Percentiles rank a stretch among this genome's conserved stretches.
Conservation (phyloP, 495 filamentous ascomycete genomes). For the Astrothelium subdiscretum region DNA sequence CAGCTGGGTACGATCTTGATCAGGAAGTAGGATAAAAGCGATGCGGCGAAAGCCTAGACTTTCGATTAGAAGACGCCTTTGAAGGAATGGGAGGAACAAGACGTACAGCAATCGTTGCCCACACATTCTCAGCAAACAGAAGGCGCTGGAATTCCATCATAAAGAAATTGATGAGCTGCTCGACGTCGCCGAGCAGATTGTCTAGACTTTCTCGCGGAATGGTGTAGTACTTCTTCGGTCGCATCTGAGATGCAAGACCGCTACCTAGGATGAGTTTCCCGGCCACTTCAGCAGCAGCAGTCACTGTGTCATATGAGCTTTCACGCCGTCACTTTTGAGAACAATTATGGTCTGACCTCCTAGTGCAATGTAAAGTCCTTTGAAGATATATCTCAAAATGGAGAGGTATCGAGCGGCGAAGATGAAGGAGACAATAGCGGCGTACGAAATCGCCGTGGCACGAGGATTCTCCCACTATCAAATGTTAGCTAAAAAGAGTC, state of each 20-base stretch:
- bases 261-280: conserved; percentile 65
- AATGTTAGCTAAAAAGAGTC: conserved; percentile 21
- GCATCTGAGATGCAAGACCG: conserved; percentile 74
- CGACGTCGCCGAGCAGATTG: conserved; percentile 64
- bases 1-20: conserved; percentile 91
- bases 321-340: background rate
- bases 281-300: conserved; percentile 61
- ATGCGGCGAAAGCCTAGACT: conserved; percentile 57
- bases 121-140: conserved; percentile 86
- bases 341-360: conserved; percentile 30
- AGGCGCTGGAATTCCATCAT: conserved; percentile 93
- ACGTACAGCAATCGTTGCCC: conserved; percentile 69
- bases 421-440: conserved; percentile 62
- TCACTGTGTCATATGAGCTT: conserved; percentile 41
- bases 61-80: conserved; percentile 4
- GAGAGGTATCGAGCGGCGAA: conserved; percentile 84
- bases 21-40: conserved; percentile 83
- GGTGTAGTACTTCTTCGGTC: conserved; percentile 86
- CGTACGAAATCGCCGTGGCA: conserved; percentile 78
- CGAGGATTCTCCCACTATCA: conserved; percentile 56
- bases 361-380: conserved; percentile 60
- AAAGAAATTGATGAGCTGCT: conserved; percentile 94
- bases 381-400: conserved; percentile 77
- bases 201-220: conserved; percentile 77
- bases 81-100: background rate